Evolutionary conservation across 192 early-diverging fungal species (phyloP).

Genomic region (Hyaloraphidium curvatum): DNA sequence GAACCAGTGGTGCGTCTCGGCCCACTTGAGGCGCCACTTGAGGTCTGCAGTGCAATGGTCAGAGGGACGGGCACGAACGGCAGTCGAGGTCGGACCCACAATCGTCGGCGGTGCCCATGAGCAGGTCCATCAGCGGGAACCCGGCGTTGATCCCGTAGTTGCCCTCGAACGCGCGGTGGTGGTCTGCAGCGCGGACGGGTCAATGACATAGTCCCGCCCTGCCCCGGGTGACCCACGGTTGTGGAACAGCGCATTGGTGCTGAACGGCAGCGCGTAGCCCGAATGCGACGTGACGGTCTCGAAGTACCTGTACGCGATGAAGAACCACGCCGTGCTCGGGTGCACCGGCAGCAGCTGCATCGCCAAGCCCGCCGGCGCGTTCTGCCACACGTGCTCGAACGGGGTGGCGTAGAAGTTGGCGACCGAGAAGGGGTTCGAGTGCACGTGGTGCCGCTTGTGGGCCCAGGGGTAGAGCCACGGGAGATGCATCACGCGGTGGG

Average conservation of each 20-base stretch:
- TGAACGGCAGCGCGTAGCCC: not conserved
- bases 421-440: not conserved
- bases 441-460: constrained; percentile 3
- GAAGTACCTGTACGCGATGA: not conserved
- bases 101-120: not conserved
- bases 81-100: too few relatives aligned
- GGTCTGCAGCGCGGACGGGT: not conserved
- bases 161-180: constrained; percentile 2
- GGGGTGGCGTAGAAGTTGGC: constrained; percentile 1
- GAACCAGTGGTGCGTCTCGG: constrained; percentile 1
- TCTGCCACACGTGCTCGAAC: constrained; percentile 1
- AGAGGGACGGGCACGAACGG: too few relatives aligned
- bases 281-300: not conserved
- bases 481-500: not conserved
- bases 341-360: not conserved
- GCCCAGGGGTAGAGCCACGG: not conserved
- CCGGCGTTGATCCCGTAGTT: constrained; percentile 3
- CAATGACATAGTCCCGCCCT: not conserved
- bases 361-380: not conserved
- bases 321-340: constrained; percentile 2
- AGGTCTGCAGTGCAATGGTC: too few relatives aligned
- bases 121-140: not conserved
- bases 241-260: not conserved
- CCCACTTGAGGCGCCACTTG: not conserved
- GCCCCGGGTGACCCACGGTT: not conserved